Evolutionary conservation across 1,284 basidiomycete species (phyloP).

Genomic region (Marasmius sp.): DNA sequence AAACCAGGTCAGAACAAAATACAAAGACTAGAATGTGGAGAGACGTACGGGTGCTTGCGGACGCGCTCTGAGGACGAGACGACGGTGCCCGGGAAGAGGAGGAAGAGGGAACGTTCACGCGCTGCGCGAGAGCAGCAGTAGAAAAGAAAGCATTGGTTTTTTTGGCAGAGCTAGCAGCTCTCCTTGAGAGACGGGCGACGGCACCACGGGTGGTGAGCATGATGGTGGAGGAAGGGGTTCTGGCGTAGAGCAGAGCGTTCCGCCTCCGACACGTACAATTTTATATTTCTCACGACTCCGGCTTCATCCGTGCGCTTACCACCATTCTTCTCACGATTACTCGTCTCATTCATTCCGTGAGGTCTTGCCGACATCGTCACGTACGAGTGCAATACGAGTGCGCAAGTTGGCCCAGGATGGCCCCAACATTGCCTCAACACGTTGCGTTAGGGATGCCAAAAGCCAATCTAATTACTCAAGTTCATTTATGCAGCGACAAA

Average conservation of each 20-base stretch:
- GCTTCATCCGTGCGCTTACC: neutral
- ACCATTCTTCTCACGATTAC: neutral
- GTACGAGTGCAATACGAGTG: too few relatives aligned
- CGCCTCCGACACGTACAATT: neutral
- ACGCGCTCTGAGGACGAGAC: conserved; percentile 44
- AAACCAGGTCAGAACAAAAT: conserved; percentile 12
- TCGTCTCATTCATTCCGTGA: neutral
- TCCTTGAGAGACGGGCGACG: conserved; percentile 76
- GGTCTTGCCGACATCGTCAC: neutral
- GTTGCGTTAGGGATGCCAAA: too few relatives aligned
- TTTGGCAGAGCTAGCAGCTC: conserved; percentile 72
- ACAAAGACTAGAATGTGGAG: conserved; percentile 15
- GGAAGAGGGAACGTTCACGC: conserved; percentile 33
- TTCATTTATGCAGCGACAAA: too few relatives aligned
- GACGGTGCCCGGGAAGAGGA: conserved; percentile 17
- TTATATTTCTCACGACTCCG: conserved; percentile 3
- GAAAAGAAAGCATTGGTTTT: conserved; percentile 78
- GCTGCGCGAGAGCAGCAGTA: conserved; percentile 56
- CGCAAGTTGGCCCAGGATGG: too few relatives aligned
- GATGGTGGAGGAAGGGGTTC: conserved; percentile 24
- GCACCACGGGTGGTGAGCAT: conserved; percentile 84
- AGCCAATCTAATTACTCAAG: too few relatives aligned
- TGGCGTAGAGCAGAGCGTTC: neutral
- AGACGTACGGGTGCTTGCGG: conserved; percentile 43
- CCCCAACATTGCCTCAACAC: too few relatives aligned